Evolutionary conservation across 495 filamentous ascomycete genomes (phyloP), one percentile per base, ranked within the genome.

Genomic region (Xylaria palmicola): DNA sequence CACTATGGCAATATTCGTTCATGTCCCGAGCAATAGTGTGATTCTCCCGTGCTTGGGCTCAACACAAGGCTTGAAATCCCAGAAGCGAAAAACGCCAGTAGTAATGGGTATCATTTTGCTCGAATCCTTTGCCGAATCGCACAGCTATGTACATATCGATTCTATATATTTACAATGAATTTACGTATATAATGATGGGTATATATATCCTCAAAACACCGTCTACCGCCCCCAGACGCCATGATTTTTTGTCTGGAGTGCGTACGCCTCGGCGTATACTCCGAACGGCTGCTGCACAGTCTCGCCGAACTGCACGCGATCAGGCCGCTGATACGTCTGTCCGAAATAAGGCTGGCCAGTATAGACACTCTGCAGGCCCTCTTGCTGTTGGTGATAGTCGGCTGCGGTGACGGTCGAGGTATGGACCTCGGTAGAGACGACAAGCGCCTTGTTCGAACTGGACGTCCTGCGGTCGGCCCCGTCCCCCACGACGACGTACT

Each of bases 201-300:
- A 20, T 44, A 22, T 20, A 17, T 44, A 20, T 44, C 8, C 3
- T 19, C 13, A 8, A 32, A 13, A 50, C 15, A n/a, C 40, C 9
- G n/a, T 26, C 48, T 52, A 52, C 19, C 45, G 24, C 0, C 34
- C 36, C 57, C 57, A 60, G 3, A 30, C 27, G 9, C 57, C 47
- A 6, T 52, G 36, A 5, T 32, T 12, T 6, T 27, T 41, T 10
- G 57, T 52, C 48, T 52, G 57, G 6, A 52, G 26, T 4, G 57
- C 36, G 27, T 52, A 52, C 1, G 44, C 44, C 56, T 59, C 45
- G n/a, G 44, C 5, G 10, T 59, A 50, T 34, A 59, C 57, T n/a
- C 57, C 57, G 37, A 60, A 52, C 17, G 47, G 36, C 12, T 36
- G 37, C 57, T 39, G 47, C 0, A 22, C 19, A 0, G 17, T 1